Evolutionary conservation across 331 rosid genomes (phyloP).

Genomic region (Malus hybrid): DNA sequence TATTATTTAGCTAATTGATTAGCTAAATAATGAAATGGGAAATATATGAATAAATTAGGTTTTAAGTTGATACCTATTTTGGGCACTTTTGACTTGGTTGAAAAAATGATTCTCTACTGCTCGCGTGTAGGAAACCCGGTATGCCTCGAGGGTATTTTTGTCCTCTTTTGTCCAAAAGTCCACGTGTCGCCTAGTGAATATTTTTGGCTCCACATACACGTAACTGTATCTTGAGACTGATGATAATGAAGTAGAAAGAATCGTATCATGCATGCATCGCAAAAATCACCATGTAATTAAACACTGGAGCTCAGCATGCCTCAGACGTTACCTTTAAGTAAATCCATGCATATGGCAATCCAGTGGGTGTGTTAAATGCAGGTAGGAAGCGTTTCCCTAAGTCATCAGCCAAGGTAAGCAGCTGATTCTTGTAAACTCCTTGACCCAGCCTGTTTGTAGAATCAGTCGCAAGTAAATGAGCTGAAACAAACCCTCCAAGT

Average conservation of each 20-base stretch:
- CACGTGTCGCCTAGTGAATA: too few species aligned
- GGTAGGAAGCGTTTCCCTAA: conserved; percentile 79
- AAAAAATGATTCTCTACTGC: too few species aligned
- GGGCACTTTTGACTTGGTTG: too few species aligned
- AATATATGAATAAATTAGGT: too few species aligned
- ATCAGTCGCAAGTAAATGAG: conserved; percentile 93
- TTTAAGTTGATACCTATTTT: too few species aligned
- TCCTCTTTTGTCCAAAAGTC: too few species aligned
- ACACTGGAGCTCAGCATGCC: background rate
- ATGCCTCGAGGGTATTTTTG: too few species aligned
- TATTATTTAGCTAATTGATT: too few species aligned
- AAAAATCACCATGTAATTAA: background rate
- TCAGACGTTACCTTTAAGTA: conserved; percentile 66
- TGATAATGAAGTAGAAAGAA: background rate
- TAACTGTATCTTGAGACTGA: background rate
- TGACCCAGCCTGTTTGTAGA: conserved; percentile 52
- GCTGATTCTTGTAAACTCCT: conserved; percentile 63
- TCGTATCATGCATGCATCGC: background rate
- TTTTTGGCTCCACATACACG: too few species aligned
- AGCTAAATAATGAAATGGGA: too few species aligned
- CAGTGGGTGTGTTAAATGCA: conserved; percentile 88
- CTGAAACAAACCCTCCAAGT: conserved; percentile 96
- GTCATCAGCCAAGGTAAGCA: conserved; percentile 79
- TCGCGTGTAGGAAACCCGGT: too few species aligned
- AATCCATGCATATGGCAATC: conserved; percentile 97